These are phyloP conservation scores for Lantana camara DNA, from an alignment of 257 asterid genomes.

Conservation along the genomic window DNA sequence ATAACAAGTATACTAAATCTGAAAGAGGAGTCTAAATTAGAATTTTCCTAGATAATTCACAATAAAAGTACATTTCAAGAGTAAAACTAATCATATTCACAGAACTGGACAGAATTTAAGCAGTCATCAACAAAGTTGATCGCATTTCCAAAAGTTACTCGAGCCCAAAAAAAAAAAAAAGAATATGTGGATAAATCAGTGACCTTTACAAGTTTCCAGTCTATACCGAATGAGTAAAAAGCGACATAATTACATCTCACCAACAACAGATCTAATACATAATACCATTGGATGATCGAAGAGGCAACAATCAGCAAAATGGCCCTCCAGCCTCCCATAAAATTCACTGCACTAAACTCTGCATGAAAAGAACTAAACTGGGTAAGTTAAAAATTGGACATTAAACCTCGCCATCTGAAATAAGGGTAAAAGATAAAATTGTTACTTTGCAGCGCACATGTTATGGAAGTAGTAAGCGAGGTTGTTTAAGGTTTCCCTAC, in stretches of 20 bases:
- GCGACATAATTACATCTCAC: neutral
- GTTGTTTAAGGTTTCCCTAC: neutral
- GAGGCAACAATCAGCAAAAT: constrained; percentile 21
- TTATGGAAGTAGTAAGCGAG: neutral
- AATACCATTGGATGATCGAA: neutral
- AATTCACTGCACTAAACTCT: neutral
- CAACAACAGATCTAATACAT: neutral
- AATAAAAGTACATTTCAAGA: neutral
- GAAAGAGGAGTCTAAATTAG: no score
- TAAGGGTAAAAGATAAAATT: neutral
- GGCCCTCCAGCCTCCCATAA: neutral
- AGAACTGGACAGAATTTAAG: no score
- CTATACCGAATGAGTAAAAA: no score
- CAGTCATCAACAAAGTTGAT: neutral
- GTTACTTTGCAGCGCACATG: constrained; percentile 17
- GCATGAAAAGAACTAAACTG: neutral
- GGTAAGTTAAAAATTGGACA: neutral
- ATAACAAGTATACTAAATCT: no score
- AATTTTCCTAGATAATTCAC: no score
- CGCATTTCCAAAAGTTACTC: neutral
- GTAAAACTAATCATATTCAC: neutral
- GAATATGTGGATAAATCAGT: neutral
- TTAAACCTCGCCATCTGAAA: neutral
- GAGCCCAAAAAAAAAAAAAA: neutral
- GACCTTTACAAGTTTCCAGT: neutral